Evolutionary conservation across 148 eudicot genomes (phyloP).

Genomic region (Cornus controversa): DNA sequence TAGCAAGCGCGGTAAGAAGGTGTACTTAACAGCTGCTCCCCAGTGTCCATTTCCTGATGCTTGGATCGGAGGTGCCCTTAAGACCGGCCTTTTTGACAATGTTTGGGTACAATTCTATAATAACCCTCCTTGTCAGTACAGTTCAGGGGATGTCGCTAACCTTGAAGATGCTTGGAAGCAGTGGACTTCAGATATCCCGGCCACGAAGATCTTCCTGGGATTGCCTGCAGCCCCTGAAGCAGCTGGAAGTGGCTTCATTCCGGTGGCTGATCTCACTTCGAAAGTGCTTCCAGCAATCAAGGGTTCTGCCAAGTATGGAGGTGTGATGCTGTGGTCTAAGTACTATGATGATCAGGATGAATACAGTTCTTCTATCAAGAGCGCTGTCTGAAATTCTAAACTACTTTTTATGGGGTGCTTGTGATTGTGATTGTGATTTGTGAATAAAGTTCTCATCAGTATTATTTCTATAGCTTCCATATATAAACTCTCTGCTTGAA

Average conservation of each 20-base stretch:
- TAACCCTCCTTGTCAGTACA: constrained; percentile 24
- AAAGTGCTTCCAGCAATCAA: constrained; percentile 24
- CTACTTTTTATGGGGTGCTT: too few species aligned
- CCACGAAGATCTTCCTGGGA: constrained; percentile 22
- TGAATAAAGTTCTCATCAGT: too few species aligned
- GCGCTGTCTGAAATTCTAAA: background rate
- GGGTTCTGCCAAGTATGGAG: constrained; percentile 23
- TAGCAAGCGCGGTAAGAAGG: constrained; percentile 14
- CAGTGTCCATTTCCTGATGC: constrained; percentile 32
- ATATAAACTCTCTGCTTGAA: too few species aligned
- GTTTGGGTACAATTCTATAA: background rate
- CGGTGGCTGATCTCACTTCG: constrained; percentile 1
- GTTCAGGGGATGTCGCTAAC: constrained; percentile 6
- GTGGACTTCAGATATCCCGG: constrained; percentile 20
- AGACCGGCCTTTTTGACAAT: constrained; percentile 8
- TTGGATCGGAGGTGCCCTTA: constrained; percentile 21
- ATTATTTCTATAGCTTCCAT: too few species aligned
- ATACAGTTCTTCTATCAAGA: background rate
- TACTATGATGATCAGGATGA: background rate
- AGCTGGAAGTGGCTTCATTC: constrained; percentile 32
- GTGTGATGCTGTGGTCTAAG: constrained; percentile 22
- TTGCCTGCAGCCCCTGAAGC: constrained; percentile 19
- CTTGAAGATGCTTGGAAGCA: constrained; percentile 24
- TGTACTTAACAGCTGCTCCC: constrained; percentile 35
- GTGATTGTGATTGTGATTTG: too few species aligned